A percentile compares a stretch with the other conserved stretches of the same genome.
Conservation (phyloP, 495 filamentous ascomycete species). For the Aspergillus sparsus region DNA sequence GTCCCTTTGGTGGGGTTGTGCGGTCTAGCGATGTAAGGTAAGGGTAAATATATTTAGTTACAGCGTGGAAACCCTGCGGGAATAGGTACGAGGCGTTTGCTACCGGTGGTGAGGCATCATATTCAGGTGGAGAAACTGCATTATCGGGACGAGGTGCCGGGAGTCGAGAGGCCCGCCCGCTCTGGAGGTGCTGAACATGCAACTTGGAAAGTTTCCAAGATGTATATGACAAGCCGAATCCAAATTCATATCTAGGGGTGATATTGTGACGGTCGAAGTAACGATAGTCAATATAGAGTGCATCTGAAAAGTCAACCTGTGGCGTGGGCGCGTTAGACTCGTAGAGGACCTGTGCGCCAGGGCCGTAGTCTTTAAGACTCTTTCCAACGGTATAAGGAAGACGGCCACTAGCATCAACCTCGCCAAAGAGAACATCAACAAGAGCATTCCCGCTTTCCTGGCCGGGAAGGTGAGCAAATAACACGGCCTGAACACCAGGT, state of each 20-base stretch:
- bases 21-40: conserved; percentile 60
- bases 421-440: conserved; percentile 80
- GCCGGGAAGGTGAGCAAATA: conserved; percentile 86
- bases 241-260: conserved; percentile 68
- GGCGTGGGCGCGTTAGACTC: conserved; percentile 70
- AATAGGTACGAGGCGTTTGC: conserved; percentile 57
- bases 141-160: conserved; percentile 59
- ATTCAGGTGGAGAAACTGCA: conserved; percentile 60
- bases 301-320: conserved; percentile 83
- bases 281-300: conserved; percentile 86
- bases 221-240: conserved; percentile 76
- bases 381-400: conserved; percentile 92
- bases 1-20: conserved; percentile 62
- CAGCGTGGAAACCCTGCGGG: conserved; percentile 63
- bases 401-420: conserved; percentile 80
- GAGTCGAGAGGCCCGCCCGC: conserved; percentile 53
- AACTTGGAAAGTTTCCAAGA: conserved; percentile 70
- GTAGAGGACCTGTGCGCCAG: conserved; percentile 73
- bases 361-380: conserved; percentile 77
- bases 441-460: conserved; percentile 89
- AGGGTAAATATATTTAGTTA: conserved; percentile 86
- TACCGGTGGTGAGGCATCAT: conserved; percentile 54
- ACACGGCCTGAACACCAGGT: conserved; percentile 74
- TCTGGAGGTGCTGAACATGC: conserved; percentile 51
- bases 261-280: conserved; percentile 80